Evolutionary conservation across 163 green algal genomes (phyloP), one percentile per base, ranked within the genome.

Genomic region (Scenedesmus sp.): DNA sequence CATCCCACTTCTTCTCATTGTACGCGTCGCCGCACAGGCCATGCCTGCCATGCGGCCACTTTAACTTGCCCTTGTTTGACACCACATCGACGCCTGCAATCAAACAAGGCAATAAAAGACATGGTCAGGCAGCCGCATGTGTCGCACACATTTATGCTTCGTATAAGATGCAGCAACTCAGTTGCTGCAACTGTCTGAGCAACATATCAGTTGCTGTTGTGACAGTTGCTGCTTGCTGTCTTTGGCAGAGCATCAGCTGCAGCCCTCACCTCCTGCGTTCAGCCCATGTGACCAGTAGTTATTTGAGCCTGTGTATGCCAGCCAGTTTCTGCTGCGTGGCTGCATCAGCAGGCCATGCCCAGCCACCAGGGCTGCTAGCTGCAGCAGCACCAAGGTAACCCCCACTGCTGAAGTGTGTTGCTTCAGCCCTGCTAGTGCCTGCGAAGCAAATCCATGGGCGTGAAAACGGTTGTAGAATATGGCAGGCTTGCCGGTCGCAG

Each of bases 1-100:
- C 46, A 37, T 92, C 89, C 89, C 89, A 92, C 7, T 51, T 46
- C 44, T 59, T 81, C 49, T 92, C 68, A 35, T 81, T 51, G 46
- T 30, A 35, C 15, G 81, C 68, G 33, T 89, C 89, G 35, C 89
- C 89, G 79, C 89, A 92, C 37, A 56, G 24, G 24, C 82, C 70
- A 56, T 79, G 65, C 30, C 35, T 84, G 65, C 89, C 81, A 30
- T 43, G 10, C 9, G 89, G 89, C 30, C 72, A 92, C 53, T 35
- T 68, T 3, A 92, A 49, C 49, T 61, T 61, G 13, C 81, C 40
- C 18, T 85, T 89, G 68, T 89, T 61, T 33, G 61, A 86, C 24
- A 89, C 49, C n/a, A 81, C 35, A 46, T 51, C 46, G 26, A 68
- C 65, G 53, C 89, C 87, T 91, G 46, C 35, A 73, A 18, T 49